These are phyloP conservation scores for Penicillium sp. DNA, from an alignment of 2,329 filamentous ascomycete species.

Conservation along the genomic window DNA sequence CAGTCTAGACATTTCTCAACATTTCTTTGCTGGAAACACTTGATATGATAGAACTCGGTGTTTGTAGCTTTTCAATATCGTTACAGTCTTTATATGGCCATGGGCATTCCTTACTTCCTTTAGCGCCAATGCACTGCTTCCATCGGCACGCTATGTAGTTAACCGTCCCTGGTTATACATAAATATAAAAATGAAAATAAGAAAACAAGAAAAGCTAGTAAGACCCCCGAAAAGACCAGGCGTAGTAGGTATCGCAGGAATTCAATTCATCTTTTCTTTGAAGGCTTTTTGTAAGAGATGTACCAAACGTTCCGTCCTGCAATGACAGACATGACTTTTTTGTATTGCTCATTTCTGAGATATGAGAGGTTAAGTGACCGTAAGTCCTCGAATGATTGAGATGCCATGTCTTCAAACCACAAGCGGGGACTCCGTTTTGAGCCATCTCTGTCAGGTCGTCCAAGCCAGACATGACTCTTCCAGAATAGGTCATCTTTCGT, in stretches of 20 bases:
- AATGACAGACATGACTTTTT: background rate
- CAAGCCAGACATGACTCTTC: background rate
- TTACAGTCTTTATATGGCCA: slow-evolving; percentile 5
- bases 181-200: too few relatives aligned
- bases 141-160: background rate
- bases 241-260: background rate
- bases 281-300: slow-evolving; percentile 6
- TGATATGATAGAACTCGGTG: slow-evolving; percentile 1
- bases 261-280: background rate
- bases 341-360: background rate
- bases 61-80: background rate
- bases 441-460: too few relatives aligned
- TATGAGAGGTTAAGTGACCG: slow-evolving; percentile 1
- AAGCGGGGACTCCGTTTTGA: too few relatives aligned
- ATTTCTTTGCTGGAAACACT: background rate
- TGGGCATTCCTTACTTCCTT: background rate
- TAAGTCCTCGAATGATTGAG: background rate
- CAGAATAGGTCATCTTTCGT: slow-evolving; percentile 4
- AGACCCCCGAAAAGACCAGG: too few relatives aligned
- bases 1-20: slow-evolving; percentile 12
- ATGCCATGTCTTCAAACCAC: too few relatives aligned
- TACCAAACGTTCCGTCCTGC: background rate
- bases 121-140: background rate
- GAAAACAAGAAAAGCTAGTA: too few relatives aligned
- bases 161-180: background rate